Percentiles rank a stretch among this genome's conserved stretches.
phyloP scores from a whole-genome alignment of 345 rosid genomes.

The Kandelia obovata region DNA sequence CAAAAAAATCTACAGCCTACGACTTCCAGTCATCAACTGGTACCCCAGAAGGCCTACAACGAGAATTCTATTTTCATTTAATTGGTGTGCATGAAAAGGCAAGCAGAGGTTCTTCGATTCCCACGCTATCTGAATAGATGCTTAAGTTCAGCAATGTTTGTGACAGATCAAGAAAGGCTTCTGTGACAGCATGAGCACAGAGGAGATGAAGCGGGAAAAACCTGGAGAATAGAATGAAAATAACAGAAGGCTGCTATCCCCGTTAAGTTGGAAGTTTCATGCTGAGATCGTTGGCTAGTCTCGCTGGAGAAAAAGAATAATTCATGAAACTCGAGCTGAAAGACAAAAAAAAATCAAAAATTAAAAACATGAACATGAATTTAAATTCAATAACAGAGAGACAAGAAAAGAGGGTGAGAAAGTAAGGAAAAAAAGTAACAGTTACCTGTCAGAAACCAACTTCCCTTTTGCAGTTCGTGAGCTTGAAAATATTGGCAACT shows the following conservation, averaged over 20 bases:
- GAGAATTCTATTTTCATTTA: slow-evolving; percentile 1
- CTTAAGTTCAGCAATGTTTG: slow-evolving; percentile 6
- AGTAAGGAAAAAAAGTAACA: slow-evolving; percentile 1
- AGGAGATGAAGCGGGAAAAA: slow-evolving; percentile 45
- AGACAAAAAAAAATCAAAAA: slow-evolving; percentile 22
- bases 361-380: slow-evolving; percentile 16
- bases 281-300: slow-evolving; percentile 35
- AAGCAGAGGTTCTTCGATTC: slow-evolving; percentile 16
- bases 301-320: slow-evolving; percentile 59
- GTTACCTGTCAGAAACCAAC: slow-evolving; percentile 49
- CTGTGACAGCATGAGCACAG: slow-evolving; percentile 14
- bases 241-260: slow-evolving; percentile 20
- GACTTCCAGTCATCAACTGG: background rate
- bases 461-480: slow-evolving; percentile 22
- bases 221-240: slow-evolving; percentile 54
- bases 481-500: slow-evolving; percentile 26
- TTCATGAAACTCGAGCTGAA: slow-evolving; percentile 39
- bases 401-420: background rate
- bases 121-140: slow-evolving; percentile 4
- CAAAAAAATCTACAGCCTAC: slow-evolving; percentile 5
- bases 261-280: slow-evolving; percentile 42
- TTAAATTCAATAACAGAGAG: background rate
- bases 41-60: background rate
- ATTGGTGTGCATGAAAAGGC: slow-evolving; percentile 3
- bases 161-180: slow-evolving; percentile 16